Evolutionary conservation across 805 yeast genomes (phyloP), one percentile per base, ranked within the genome.

Genomic region (Suhomyces xylopsoci): DNA sequence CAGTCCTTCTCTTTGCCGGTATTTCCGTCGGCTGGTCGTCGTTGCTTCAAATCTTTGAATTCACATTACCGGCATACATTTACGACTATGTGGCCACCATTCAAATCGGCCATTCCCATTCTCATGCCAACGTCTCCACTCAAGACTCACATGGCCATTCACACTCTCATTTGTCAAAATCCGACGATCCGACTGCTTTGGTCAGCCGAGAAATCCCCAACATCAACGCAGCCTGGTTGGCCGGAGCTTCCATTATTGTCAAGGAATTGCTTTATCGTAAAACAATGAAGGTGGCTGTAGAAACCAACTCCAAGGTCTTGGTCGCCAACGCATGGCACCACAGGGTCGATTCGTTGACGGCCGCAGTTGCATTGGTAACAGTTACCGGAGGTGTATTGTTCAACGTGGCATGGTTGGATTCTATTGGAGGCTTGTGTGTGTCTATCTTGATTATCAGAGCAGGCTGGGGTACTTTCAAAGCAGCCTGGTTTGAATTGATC

Each of bases 301-400:
- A 80, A 55, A 81, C 90, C 26, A 88, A 89, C 64, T 90, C 97
- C 0, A 90, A 90, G 56, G 98, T 94, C 3, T 77, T 94, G 47
- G 84, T 90, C 48, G 99, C 99, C 3, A 94, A 94, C 65, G 99
- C 99, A 3, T 94, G 99, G 98, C 99, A 94, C 68, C 99, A 94
- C 66, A 80, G 99, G 57, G 94, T 93, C 9, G 99, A 94, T 65
- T 87, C 96, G 0, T 68, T 94, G 60, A 96, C 98, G 0, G 90
- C 97, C 0, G 77, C 87, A 20, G 98, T 93, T 7, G 97, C 98
- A 0, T 79, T 93, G 19, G 80, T 84, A 3, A 91, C 98, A 0
- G 94, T 94, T 49, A 81, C 96, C 0, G 85, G 92, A 1, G 96
- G 97, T 32, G 85, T 88, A 59, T 75, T 90, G 54, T 81, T 91